phyloP scores from a whole-genome alignment of 2,329 filamentous ascomycete genomes.

The Aspergillus calidoustus region DNA sequence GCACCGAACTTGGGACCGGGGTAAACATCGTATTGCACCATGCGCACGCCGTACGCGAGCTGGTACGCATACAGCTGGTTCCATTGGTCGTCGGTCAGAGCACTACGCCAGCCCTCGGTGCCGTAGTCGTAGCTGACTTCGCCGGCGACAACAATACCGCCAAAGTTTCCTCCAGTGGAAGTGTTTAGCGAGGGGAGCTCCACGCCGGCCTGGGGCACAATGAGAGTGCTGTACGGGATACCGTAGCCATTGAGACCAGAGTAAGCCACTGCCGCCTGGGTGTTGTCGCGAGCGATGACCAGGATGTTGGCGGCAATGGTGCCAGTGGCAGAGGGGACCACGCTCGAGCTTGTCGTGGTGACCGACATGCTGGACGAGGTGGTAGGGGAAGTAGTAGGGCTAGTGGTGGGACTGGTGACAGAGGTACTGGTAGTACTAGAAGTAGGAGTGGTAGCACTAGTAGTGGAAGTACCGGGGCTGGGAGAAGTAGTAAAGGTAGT shows the following conservation, averaged over 20 bases:
- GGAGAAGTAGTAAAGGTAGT: slow-evolving; percentile 5
- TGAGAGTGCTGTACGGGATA: slow-evolving; percentile 61
- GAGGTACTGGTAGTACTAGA: slow-evolving; percentile 12
- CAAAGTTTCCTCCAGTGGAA: slow-evolving; percentile 59
- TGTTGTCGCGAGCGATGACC: slow-evolving; percentile 59
- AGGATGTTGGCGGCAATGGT: slow-evolving; percentile 54
- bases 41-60: slow-evolving; percentile 60
- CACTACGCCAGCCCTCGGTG: slow-evolving; percentile 52
- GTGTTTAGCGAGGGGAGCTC: slow-evolving; percentile 58
- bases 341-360: slow-evolving; percentile 25
- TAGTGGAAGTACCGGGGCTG: background rate
- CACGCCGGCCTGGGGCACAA: slow-evolving; percentile 59
- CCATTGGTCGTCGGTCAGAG: slow-evolving; percentile 62
- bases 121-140: slow-evolving; percentile 62
- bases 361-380: slow-evolving; percentile 26
- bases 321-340: slow-evolving; percentile 23
- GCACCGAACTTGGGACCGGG: slow-evolving; percentile 58
- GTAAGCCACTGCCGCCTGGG: slow-evolving; percentile 54
- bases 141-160: slow-evolving; percentile 60
- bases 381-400: slow-evolving; percentile 10
- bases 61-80: slow-evolving; percentile 62
- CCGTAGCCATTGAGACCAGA: slow-evolving; percentile 64
- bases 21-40: slow-evolving; percentile 64
- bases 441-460: background rate
- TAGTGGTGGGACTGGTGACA: slow-evolving; percentile 5